These are phyloP conservation scores for Zoysia matrella DNA, from an alignment of 202 grass and related monocot genomes.

Conservation along the genomic window DNA sequence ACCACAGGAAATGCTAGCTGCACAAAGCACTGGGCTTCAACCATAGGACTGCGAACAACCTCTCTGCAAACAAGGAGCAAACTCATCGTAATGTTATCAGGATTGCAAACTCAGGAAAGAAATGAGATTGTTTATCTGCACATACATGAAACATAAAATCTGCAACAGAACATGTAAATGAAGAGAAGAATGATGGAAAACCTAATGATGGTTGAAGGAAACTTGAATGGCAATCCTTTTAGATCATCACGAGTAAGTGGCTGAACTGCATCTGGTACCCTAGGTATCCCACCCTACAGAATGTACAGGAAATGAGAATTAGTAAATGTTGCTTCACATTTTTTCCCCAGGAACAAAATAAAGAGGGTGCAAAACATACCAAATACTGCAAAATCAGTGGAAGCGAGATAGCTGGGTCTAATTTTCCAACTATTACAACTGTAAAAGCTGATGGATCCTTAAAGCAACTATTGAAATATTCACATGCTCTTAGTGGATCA, in stretches of 20 bases:
- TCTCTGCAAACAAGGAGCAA: constrained; percentile 66
- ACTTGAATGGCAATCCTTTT: constrained; percentile 96
- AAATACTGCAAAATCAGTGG: constrained; percentile 94
- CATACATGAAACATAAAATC: constrained; percentile 14
- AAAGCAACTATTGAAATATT: constrained; percentile 95
- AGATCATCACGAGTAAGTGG: constrained; percentile 91
- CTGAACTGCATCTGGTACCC: constrained; percentile 60
- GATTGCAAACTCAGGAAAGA: constrained; percentile 26
- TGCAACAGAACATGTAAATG: constrained; percentile 19
- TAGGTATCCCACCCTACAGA: constrained; percentile 95
- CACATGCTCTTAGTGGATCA: constrained; percentile 85
- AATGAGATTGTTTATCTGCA: constrained; percentile 24
- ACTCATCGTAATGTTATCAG: constrained; percentile 26
- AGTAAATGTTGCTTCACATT: constrained; percentile 23
- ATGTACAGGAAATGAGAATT: constrained; percentile 39
- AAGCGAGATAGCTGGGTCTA: constrained; percentile 73
- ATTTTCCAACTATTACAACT: constrained; percentile 91
- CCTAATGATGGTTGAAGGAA: constrained; percentile 92
- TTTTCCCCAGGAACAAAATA: constrained; percentile 2
- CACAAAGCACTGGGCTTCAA: constrained; percentile 98
- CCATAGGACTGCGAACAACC: constrained; percentile 95
- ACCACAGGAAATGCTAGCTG: constrained; percentile 92
- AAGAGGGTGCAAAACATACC: constrained; percentile 52
- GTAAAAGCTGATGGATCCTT: constrained; percentile 94
- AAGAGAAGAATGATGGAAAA: constrained; percentile 48